A percentile compares a stretch with the other conserved stretches of the same genome.
Conservation (phyloP, 1,284 basidiomycete genomes). For the Cutaneotrichosporon spelunceum region DNA sequence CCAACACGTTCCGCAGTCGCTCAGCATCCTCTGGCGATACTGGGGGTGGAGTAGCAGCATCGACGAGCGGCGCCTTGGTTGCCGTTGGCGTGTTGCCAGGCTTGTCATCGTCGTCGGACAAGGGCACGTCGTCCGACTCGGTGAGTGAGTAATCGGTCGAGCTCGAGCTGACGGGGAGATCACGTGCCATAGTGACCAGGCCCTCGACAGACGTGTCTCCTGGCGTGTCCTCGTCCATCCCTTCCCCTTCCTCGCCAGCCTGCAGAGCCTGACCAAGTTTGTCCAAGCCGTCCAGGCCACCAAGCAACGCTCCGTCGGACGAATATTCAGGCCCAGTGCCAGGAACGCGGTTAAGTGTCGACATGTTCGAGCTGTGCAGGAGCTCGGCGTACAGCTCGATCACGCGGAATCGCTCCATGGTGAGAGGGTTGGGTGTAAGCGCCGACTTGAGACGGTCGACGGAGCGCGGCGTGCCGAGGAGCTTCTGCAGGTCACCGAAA, state of each 20-base stretch:
- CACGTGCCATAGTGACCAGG: conserved; percentile 60
- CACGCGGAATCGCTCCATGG: conserved; percentile 94
- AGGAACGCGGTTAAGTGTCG: conserved; percentile 76
- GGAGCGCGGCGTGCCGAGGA: conserved; percentile 70
- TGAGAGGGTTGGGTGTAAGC: conserved; percentile 71
- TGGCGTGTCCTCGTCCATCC: conserved; percentile 59
- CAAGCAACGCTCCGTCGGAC: conserved; percentile 70
- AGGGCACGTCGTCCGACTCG: conserved; percentile 66
- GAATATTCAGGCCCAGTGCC: conserved; percentile 73
- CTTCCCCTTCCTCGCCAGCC: conserved; percentile 57
- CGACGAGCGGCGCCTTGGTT: conserved; percentile 1
- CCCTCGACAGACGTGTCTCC: conserved; percentile 54
- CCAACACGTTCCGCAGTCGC: conserved; percentile 41
- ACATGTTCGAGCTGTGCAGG: conserved; percentile 97
- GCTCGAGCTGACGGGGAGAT: conserved; percentile 62
- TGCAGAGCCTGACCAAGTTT: conserved; percentile 75
- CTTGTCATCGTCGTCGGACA: conserved; percentile 65
- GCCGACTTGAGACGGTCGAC: conserved; percentile 67
- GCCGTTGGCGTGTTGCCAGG: conserved; percentile 56
- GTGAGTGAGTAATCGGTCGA: conserved; percentile 54
- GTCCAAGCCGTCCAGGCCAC: conserved; percentile 74
- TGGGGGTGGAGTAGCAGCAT: conserved; percentile 32
- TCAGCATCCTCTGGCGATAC: conserved; percentile 40
- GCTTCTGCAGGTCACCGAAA: conserved; percentile 68
- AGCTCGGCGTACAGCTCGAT: conserved; percentile 96